A percentile compares a stretch with the other conserved stretches of the same genome.
phyloP scores from a whole-genome alignment of 176 grass and related monocot species.

The Carex pumila region DNA sequence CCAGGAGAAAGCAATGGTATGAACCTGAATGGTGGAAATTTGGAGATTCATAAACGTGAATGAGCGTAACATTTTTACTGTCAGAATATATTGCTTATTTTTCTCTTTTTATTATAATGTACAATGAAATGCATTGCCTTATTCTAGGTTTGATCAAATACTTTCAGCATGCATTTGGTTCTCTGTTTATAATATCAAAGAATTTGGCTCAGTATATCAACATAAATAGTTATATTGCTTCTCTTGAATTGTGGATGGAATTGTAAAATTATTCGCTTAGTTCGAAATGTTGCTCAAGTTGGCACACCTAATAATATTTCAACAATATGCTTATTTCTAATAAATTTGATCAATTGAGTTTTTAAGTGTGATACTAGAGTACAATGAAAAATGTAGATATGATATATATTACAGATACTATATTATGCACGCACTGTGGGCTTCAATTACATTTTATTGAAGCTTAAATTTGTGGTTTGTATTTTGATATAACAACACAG shows the following conservation, averaged over 20 bases:
- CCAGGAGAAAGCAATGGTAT: slow-evolving; percentile 86
- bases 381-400: too few relatives aligned
- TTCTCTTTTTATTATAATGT: background rate
- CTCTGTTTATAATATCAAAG: slow-evolving; percentile 76
- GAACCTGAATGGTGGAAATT: slow-evolving; percentile 99
- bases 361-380: too few relatives aligned
- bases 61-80: background rate
- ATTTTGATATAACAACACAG: too few relatives aligned
- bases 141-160: slow-evolving; percentile 47
- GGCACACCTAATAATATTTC: too few relatives aligned
- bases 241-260: background rate
- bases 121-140: background rate
- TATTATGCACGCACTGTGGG: too few relatives aligned
- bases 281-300: too few relatives aligned
- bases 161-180: slow-evolving; percentile 86
- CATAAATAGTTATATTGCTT: slow-evolving; percentile 66
- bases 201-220: slow-evolving; percentile 91
- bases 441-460: too few relatives aligned
- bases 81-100: background rate
- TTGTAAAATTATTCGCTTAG: too few relatives aligned
- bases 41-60: slow-evolving; percentile 87
- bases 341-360: too few relatives aligned
- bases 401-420: too few relatives aligned
- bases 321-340: too few relatives aligned
- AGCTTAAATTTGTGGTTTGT: too few relatives aligned